Percentiles rank a stretch among this genome's conserved stretches.
Evolutionary conservation across 192 early-diverging fungal genomes (phyloP).

Genomic region (Dimargaris xerosporica): DNA sequence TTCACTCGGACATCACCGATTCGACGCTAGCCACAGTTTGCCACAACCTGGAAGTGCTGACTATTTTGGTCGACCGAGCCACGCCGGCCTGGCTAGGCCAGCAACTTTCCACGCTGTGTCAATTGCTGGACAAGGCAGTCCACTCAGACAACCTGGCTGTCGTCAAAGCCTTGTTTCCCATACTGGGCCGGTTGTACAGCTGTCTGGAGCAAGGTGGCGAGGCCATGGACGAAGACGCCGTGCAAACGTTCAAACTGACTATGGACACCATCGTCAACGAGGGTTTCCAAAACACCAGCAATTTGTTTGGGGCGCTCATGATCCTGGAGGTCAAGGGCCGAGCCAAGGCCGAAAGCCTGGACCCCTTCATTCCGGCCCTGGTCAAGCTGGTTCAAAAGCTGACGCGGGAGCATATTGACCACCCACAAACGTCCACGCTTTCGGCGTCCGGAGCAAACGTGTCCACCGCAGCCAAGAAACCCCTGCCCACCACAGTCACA

Average conservation of each 20-base stretch:
- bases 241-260: constrained; percentile 31
- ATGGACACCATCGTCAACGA: constrained; percentile 50
- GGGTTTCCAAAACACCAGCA: constrained; percentile 44
- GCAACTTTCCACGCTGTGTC: constrained; percentile 45
- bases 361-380: constrained; percentile 54
- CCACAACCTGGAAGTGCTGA: constrained; percentile 55
- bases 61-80: constrained; percentile 42
- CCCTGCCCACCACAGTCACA: constrained; percentile 15
- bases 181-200: constrained; percentile 58
- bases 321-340: constrained; percentile 49
- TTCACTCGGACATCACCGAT: constrained; percentile 38
- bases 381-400: constrained; percentile 75
- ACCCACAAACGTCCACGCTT: constrained; percentile 18
- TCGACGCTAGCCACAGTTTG: constrained; percentile 34
- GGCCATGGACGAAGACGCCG: neutral
- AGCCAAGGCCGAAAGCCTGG: constrained; percentile 45
- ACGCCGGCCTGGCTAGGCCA: constrained; percentile 43
- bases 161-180: constrained; percentile 48
- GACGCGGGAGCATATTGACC: constrained; percentile 63
- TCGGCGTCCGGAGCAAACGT: constrained; percentile 11
- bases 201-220: constrained; percentile 25
- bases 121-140: constrained; percentile 52
- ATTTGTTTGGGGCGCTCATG: constrained; percentile 47
- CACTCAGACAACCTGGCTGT: constrained; percentile 58
- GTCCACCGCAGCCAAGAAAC: constrained; percentile 16